A percentile compares a stretch with the other conserved stretches of the same genome.
Evolutionary conservation across 2,329 filamentous ascomycete species (phyloP).

Genomic region (Colletotrichum sp.): DNA sequence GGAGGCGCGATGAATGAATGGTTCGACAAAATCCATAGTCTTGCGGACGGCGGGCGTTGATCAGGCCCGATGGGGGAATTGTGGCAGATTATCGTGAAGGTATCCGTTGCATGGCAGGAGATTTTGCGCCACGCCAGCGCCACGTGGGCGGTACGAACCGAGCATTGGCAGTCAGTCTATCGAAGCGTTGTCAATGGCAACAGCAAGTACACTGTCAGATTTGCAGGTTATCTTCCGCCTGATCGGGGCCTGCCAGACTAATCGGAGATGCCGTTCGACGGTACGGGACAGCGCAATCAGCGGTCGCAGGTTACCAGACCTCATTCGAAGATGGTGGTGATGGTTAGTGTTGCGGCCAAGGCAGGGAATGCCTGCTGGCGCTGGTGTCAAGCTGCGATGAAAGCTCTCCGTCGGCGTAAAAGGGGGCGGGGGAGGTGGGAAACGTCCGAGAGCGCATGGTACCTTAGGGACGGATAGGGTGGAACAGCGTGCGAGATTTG

Average conservation of each 20-base stretch:
- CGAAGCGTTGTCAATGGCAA: not conserved
- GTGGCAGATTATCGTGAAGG: not conserved
- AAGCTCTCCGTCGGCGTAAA: not conserved
- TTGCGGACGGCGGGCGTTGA: not conserved
- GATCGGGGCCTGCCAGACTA: not conserved
- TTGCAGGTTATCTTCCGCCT: not conserved
- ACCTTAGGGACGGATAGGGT: not conserved
- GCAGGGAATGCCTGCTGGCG: not conserved
- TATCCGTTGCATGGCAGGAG: not conserved
- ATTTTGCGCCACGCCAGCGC: not conserved
- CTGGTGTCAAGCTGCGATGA: not conserved
- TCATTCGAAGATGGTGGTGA: not conserved
- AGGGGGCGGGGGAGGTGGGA: too few relatives aligned
- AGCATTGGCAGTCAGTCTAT: not conserved
- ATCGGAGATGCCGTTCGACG: not conserved
- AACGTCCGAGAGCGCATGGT: not conserved
- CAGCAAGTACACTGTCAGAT: not conserved
- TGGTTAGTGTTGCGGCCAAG: not conserved
- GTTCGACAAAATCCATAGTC: not conserved
- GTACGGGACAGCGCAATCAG: not conserved
- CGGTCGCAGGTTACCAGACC: not conserved
- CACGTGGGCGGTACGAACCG: not conserved
- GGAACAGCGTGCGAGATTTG: not conserved
- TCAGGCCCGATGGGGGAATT: not conserved
- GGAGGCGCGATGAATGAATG: not conserved